A percentile compares a stretch with the other conserved stretches of the same genome.
Evolutionary conservation across 768 basidiomycete genomes (phyloP).

Genomic region (Xanthoconium stramineum): DNA sequence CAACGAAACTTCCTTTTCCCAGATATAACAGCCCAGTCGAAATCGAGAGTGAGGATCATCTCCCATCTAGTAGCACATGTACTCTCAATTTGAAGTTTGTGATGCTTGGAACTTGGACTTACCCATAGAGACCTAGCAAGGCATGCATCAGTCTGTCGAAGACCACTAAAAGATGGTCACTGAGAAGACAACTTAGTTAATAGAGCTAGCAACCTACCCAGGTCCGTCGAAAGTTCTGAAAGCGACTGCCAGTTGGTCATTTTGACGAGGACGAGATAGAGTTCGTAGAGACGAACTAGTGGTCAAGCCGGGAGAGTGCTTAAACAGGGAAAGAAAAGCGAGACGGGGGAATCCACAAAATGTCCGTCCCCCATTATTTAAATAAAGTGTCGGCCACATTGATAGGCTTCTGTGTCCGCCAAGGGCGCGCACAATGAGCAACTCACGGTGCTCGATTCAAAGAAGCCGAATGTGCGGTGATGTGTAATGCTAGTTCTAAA

Average conservation of each 20-base stretch:
- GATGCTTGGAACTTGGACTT: conserved; percentile 11
- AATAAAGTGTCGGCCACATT: conserved; percentile 6
- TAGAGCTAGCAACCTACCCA: conserved; percentile 26
- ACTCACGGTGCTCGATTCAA: conserved; percentile 4
- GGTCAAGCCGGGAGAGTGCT: neutral
- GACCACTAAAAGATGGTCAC: conserved; percentile 25
- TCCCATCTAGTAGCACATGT: conserved; percentile 37
- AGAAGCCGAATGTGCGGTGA: conserved; percentile 20
- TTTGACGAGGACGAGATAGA: conserved; percentile 2
- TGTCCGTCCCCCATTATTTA: conserved; percentile 2
- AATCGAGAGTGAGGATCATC: conserved; percentile 38
- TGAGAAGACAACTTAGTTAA: neutral
- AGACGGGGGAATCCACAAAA: neutral
- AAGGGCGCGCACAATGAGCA: conserved; percentile 1
- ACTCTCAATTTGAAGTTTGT: neutral
- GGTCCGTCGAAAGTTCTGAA: conserved; percentile 35
- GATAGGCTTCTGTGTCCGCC: conserved; percentile 13
- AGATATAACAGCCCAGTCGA: conserved; percentile 40
- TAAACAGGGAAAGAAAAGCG: neutral
- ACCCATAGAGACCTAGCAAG: conserved; percentile 46
- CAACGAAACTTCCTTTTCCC: conserved; percentile 44
- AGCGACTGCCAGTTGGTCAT: conserved; percentile 44
- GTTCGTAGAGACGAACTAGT: neutral
- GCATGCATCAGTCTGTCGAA: conserved; percentile 42
- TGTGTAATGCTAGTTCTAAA: neutral